These are phyloP conservation scores for Chaetomiaceae sp. DNA, from an alignment of 2,329 filamentous ascomycete genomes.

Conservation along the genomic window DNA sequence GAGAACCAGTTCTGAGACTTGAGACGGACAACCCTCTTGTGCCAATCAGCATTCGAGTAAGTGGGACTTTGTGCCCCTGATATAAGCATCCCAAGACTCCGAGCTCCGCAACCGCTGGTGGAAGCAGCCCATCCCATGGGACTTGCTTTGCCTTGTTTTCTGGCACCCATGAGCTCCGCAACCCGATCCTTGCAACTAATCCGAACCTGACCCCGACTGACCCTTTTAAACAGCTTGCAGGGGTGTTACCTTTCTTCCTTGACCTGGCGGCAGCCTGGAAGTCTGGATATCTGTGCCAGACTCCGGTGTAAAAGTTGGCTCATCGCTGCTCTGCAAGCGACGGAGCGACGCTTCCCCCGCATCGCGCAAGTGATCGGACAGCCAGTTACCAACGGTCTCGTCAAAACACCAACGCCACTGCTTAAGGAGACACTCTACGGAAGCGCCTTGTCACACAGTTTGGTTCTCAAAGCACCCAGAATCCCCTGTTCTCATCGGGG, in stretches of 20 bases:
- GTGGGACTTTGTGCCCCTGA: constrained; percentile 9
- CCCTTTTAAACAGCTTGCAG: not conserved
- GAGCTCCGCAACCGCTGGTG: not conserved
- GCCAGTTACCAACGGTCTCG: too few species aligned
- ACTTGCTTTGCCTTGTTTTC: too few species aligned
- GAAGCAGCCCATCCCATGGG: too few species aligned
- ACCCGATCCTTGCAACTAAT: not conserved
- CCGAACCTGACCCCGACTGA: constrained; percentile 11
- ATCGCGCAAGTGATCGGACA: too few species aligned
- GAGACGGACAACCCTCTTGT: constrained; percentile 9
- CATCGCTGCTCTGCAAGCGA: too few species aligned
- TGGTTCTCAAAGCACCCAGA: too few species aligned
- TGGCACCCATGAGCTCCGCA: not conserved
- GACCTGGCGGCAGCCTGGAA: not conserved
- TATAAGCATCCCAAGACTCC: not conserved
- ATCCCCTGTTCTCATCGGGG: too few species aligned
- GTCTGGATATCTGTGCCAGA: not conserved
- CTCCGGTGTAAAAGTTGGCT: not conserved
- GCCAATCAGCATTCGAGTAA: constrained; percentile 19
- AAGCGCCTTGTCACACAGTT: too few species aligned
- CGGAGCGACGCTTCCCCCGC: too few species aligned
- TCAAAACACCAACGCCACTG: too few species aligned
- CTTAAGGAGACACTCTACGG: too few species aligned
- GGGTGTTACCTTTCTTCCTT: constrained; percentile 4
- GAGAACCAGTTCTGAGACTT: constrained; percentile 18